phyloP scores from a whole-genome alignment of 768 basidiomycete species.

The Trametes meyenii region DNA sequence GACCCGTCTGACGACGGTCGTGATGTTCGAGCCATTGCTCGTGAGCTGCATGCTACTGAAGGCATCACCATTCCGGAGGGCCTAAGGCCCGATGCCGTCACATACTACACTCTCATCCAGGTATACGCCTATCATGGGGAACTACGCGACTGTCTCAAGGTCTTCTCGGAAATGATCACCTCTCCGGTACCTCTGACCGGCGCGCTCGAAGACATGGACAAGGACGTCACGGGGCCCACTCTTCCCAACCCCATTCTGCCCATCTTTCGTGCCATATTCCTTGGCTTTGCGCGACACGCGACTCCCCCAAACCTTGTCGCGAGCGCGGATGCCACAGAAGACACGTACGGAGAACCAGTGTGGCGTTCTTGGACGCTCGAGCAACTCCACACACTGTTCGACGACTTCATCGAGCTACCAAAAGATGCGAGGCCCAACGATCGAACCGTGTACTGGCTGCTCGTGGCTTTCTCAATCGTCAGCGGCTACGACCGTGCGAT shows the following conservation, averaged over 20 bases:
- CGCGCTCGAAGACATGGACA: constrained; percentile 30
- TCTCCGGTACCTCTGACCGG: constrained; percentile 36
- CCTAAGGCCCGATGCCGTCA: constrained; percentile 62
- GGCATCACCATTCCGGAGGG: constrained; percentile 45
- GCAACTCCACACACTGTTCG: constrained; percentile 59
- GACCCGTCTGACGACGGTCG: constrained; percentile 30
- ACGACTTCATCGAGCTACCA: constrained; percentile 64
- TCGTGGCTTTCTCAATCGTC: constrained; percentile 65
- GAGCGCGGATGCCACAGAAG: background rate
- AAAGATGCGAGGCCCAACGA: constrained; percentile 44
- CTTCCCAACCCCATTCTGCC: constrained; percentile 45
- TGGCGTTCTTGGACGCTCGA: constrained; percentile 53
- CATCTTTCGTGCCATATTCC: constrained; percentile 72
- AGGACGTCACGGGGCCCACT: constrained; percentile 37
- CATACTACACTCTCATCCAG: constrained; percentile 73
- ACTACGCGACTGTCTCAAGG: constrained; percentile 52
- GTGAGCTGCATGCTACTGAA: constrained; percentile 45
- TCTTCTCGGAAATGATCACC: constrained; percentile 71
- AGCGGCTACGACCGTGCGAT: constrained; percentile 52
- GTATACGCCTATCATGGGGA: constrained; percentile 71
- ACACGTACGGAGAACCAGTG: background rate
- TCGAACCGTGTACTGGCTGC: constrained; percentile 63
- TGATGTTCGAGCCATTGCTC: constrained; percentile 34
- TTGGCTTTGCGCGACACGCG: constrained; percentile 70
- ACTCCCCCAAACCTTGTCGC: background rate